phyloP scores from a whole-genome alignment of 2,329 filamentous ascomycete genomes.

The Westerdykella sp. region DNA sequence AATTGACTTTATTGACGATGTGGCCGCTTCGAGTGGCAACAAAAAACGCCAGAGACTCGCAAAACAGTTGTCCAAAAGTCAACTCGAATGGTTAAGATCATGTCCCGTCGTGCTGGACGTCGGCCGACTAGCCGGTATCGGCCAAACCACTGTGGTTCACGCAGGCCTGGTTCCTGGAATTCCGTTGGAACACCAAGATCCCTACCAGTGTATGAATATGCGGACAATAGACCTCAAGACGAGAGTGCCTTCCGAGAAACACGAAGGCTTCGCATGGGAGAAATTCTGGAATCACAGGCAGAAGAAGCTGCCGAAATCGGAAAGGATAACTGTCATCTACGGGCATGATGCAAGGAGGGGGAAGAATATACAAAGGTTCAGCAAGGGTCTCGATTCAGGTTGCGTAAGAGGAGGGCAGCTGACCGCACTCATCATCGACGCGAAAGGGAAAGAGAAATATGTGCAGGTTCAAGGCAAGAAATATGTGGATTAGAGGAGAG shows the following conservation, averaged over 20 bases:
- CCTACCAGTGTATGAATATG: conserved; percentile 88
- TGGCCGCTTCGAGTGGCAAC: conserved; percentile 29
- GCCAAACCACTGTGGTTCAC: conserved; percentile 71
- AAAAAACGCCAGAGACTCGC: conserved; percentile 47
- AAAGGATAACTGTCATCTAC: conserved; percentile 67
- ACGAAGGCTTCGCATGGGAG: conserved; percentile 59
- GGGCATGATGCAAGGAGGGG: conserved; percentile 77
- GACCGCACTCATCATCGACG: conserved; percentile 70
- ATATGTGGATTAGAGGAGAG: conserved; percentile 13
- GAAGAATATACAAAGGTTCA: conserved; percentile 61
- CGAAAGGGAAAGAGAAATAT: conserved; percentile 32
- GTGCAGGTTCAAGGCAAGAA: conserved; percentile 39
- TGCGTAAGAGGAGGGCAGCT: conserved; percentile 72
- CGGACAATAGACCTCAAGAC: conserved; percentile 64
- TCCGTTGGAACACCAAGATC: conserved; percentile 63
- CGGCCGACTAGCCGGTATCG: conserved; percentile 55
- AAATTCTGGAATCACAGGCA: conserved; percentile 49
- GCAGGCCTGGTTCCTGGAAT: conserved; percentile 77
- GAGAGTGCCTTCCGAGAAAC: conserved; percentile 50
- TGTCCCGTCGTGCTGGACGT: conserved; percentile 75
- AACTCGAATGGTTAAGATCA: conserved; percentile 61
- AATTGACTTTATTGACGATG: conserved; percentile 24
- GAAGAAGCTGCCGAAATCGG: conserved; percentile 25
- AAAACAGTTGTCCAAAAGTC: conserved; percentile 52
- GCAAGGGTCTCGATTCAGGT: conserved; percentile 77